These are phyloP conservation scores for Carallia brachiata DNA, from an alignment of 345 rosid genomes.

Conservation along the genomic window DNA sequence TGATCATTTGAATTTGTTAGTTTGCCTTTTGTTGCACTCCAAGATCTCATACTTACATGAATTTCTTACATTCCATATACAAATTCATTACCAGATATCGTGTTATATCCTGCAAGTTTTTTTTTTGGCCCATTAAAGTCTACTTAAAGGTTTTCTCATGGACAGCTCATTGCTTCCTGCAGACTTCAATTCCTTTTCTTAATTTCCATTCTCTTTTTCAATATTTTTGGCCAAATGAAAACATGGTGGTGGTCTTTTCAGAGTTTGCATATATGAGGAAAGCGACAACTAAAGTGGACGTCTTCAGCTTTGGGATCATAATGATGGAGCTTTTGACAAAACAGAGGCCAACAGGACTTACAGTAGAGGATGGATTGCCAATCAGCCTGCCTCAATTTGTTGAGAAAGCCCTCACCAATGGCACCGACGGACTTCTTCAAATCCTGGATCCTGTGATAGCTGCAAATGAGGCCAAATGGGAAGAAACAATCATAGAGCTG, in stretches of 20 bases:
- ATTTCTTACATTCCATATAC: no score
- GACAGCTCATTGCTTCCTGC: neutral
- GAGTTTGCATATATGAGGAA: conserved; percentile 84
- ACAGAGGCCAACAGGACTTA: conserved; percentile 67
- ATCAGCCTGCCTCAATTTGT: conserved; percentile 51
- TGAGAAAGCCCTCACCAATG: conserved; percentile 44
- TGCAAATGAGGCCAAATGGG: conserved; percentile 21
- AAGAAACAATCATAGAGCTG: conserved; percentile 30
- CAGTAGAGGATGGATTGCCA: conserved; percentile 45
- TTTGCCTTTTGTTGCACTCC: no score
- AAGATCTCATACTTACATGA: no score
- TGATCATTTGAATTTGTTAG: no score
- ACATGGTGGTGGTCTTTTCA: conserved; percentile 22
- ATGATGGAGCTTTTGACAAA: conserved; percentile 71
- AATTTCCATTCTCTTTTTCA: neutral
- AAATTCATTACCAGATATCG: no score
- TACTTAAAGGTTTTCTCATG: neutral
- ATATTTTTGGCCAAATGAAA: neutral
- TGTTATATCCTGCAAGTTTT: neutral
- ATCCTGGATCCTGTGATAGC: conserved; percentile 46
- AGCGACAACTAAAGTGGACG: conserved; percentile 76
- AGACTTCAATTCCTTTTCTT: neutral
- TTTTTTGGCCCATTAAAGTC: neutral
- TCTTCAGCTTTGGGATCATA: conserved; percentile 75
- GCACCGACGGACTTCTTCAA: conserved; percentile 37